Base-by-base conservation (phyloP, 1,139 yeast genomes). In the Lodderomyces metapsilosis region DNA sequence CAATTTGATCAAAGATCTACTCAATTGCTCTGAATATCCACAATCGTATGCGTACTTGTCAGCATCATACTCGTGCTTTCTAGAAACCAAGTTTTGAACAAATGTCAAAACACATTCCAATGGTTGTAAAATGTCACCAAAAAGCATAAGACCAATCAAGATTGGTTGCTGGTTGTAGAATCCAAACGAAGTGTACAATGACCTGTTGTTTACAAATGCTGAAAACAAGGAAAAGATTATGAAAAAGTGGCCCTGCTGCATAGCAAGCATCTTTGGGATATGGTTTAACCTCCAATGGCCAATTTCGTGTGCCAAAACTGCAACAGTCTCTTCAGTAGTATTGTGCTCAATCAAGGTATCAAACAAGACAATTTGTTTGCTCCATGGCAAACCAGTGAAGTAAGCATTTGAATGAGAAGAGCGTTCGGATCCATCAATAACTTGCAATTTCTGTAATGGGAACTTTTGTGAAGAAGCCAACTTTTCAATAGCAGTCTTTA, bases 281-380 rank as follows among this genome's bases (percentile, higher is more conserved):
- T 92, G 98, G 46, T 84, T 82, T 60, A 85, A 74, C 53, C 85
- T 84, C 98, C 98, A 92, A 63, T 92, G 98, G 38, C 98, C 98
- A 52, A 92, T 85, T 68, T 92, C 98, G 59, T 92, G 98, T 17
- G 96, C 98, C 54, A 92, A 74, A 1, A 92, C 96, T 34, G 98
- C 97, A 41, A 91, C 88, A 24, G 91, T 87, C 64, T 92, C 96
- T 38, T 77, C 78, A 25, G 80, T 77, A 25, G 89, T 68, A 24
- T 91, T 82, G 44, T 87, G 85, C 47, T 86, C 82, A 51, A 92
- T 83, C 65, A 92, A 76, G 7, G 98, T 92, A 56, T 92, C 98
- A 60, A 74, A 92, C 41, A 92, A 76, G 38, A 92, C 98, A 65
- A 92, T 92, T 62, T 91, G 92, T 66, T 92, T 92, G 44, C 89